A percentile compares a stretch with the other conserved stretches of the same genome.
These are phyloP conservation scores for Dimocarpus longan DNA, from an alignment of 345 rosid genomes.

Conservation along the genomic window DNA sequence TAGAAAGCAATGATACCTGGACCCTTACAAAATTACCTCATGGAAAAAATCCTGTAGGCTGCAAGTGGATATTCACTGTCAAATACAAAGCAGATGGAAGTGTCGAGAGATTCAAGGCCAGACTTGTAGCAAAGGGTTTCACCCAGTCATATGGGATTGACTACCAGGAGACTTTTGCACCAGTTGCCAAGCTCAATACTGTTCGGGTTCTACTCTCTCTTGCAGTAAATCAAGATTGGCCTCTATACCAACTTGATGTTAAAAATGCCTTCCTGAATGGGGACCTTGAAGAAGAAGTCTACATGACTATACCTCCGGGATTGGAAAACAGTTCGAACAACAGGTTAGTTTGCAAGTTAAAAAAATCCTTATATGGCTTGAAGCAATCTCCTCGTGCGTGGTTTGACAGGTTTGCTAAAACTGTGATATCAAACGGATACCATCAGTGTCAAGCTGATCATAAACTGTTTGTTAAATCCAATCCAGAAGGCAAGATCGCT, in stretches of 20 bases:
- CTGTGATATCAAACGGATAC: not conserved
- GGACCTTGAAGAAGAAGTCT: too few relatives aligned
- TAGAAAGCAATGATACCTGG: not conserved
- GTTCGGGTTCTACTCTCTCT: not conserved
- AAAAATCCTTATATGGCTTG: not conserved
- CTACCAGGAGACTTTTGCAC: not conserved
- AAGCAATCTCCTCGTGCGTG: not conserved
- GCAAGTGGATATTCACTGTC: not conserved
- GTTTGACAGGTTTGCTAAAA: not conserved
- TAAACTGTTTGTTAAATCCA: not conserved
- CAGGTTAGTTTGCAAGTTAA: not conserved
- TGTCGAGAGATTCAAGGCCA: not conserved
- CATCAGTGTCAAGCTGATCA: not conserved
- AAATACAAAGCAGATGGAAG: not conserved
- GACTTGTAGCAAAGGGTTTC: not conserved
- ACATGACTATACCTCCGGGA: too few relatives aligned
- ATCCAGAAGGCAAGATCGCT: not conserved
- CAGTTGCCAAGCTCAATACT: too few relatives aligned
- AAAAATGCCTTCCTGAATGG: too few relatives aligned
- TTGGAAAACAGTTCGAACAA: too few relatives aligned
- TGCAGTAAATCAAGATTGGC: not conserved
- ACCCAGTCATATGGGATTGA: not conserved
- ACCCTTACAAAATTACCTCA: not conserved
- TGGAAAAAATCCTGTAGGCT: too few relatives aligned
- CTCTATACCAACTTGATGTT: not conserved